A percentile compares a stretch with the other conserved stretches of the same genome.
Conservation (phyloP, 2,329 filamentous ascomycete species). For the Sporothrix protearum region DNA sequence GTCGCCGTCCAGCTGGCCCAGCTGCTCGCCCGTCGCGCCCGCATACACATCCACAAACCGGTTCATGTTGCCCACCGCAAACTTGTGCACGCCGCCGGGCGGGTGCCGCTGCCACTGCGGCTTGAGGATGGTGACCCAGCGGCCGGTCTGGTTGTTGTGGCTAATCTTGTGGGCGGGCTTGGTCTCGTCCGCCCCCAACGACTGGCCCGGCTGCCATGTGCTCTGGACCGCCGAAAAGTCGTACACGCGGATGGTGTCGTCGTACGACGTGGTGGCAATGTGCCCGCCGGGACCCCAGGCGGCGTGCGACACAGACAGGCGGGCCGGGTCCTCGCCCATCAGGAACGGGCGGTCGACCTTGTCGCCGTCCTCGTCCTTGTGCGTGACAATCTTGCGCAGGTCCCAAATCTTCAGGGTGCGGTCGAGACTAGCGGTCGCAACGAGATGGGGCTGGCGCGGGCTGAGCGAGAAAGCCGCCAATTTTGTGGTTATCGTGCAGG, state of each 20-base stretch:
- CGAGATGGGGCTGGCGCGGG: slow-evolving; percentile 72
- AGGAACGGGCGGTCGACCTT: slow-evolving; percentile 57
- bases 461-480: slow-evolving; percentile 91
- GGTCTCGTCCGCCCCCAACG: slow-evolving; percentile 60
- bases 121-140: slow-evolving; percentile 82
- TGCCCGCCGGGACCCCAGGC: slow-evolving; percentile 83
- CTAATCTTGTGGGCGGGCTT: slow-evolving; percentile 64
- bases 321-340: slow-evolving; percentile 76
- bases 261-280: slow-evolving; percentile 87
- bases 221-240: slow-evolving; percentile 60
- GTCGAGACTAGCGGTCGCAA: slow-evolving; percentile 87
- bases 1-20: slow-evolving; percentile 83
- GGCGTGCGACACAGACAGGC: slow-evolving; percentile 85
- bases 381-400: slow-evolving; percentile 69
- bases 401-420: slow-evolving; percentile 92
- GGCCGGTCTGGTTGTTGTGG: slow-evolving; percentile 94
- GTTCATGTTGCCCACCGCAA: slow-evolving; percentile 96
- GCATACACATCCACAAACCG: slow-evolving; percentile 91
- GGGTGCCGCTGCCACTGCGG: slow-evolving; percentile 86
- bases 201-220: slow-evolving; percentile 57
- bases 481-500: slow-evolving; percentile 79
- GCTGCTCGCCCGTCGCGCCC: slow-evolving; percentile 61
- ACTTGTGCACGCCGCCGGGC: slow-evolving; percentile 74
- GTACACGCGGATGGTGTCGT: slow-evolving; percentile 93
- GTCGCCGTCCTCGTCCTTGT: slow-evolving; percentile 43